phyloP scores from a whole-genome alignment of 1,284 basidiomycete species.

The Austroboletus sp. region DNA sequence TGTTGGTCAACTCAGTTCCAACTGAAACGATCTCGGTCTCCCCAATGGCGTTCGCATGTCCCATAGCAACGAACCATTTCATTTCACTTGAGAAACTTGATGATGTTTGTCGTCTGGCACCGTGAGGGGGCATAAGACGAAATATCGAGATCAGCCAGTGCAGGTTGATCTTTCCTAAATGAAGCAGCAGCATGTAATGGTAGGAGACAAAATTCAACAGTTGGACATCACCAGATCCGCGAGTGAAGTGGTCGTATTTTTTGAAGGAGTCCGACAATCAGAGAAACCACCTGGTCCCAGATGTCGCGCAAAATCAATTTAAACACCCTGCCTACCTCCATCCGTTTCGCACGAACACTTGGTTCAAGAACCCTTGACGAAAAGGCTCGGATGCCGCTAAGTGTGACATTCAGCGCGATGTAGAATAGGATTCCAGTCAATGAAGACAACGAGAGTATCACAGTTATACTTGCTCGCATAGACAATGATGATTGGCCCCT shows the following conservation, averaged over 20 bases:
- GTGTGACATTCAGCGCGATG: not conserved
- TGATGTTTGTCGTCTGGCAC: not conserved
- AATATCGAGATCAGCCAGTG: not conserved
- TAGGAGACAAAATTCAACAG: too few relatives aligned
- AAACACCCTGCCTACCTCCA: not conserved
- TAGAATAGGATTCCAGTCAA: not conserved
- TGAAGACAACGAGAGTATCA: too few relatives aligned
- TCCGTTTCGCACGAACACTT: not conserved
- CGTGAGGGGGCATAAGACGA: not conserved
- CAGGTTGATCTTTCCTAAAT: too few relatives aligned
- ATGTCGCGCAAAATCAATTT: too few relatives aligned
- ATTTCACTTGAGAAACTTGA: not conserved
- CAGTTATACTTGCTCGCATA: too few relatives aligned
- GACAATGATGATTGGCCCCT: too few relatives aligned
- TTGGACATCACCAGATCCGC: too few relatives aligned
- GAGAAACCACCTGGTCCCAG: too few relatives aligned
- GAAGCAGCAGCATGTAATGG: too few relatives aligned
- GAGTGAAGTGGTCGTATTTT: too few relatives aligned
- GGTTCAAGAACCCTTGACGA: not conserved
- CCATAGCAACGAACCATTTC: not conserved
- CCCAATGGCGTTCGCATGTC: not conserved
- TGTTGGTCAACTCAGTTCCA: not conserved
- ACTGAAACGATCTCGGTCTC: not conserved
- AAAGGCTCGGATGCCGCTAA: not conserved
- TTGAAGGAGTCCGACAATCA: too few relatives aligned